Conservation (phyloP, 129 eudicot species). For the Ambrosia artemisiifolia region DNA sequence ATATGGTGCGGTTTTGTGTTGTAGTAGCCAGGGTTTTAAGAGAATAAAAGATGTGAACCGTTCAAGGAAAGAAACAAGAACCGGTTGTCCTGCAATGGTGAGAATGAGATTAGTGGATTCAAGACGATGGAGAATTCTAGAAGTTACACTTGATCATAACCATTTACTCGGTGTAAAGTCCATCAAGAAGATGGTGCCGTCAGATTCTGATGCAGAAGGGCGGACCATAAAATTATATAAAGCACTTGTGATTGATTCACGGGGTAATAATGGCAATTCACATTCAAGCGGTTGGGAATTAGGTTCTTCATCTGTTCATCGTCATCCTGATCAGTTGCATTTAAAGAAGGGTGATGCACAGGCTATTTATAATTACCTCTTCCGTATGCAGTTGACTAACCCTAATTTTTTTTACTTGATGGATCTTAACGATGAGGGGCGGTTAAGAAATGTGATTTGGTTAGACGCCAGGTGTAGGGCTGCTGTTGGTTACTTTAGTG, state of each 20-base stretch:
- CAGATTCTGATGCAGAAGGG: constrained; percentile 49
- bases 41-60: constrained; percentile 72
- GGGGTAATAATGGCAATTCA: constrained; percentile 38
- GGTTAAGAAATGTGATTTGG: constrained; percentile 69
- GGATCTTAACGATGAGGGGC: constrained; percentile 73
- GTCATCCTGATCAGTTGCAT: constrained; percentile 46
- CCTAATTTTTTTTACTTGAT: constrained; percentile 75
- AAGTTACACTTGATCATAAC: constrained; percentile 81
- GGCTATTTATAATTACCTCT: constrained; percentile 79
- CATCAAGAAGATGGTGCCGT: constrained; percentile 40
- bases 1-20: constrained; percentile 88
- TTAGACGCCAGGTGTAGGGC: constrained; percentile 76
- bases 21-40: constrained; percentile 91
- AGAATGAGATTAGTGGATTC: constrained; percentile 83
- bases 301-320: constrained; percentile 30
- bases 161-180: constrained; percentile 66
- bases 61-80: constrained; percentile 76
- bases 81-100: constrained; percentile 95
- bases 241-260: constrained; percentile 73
- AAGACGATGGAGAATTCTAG: constrained; percentile 82
- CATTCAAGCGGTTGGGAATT: constrained; percentile 34
- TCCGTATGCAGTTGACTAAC: constrained; percentile 90
- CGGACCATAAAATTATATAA: constrained; percentile 58
- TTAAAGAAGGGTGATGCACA: constrained; percentile 81
- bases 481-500: constrained; percentile 65